phyloP scores from a whole-genome alignment of 495 filamentous ascomycete species.

The Margaritispora aquatica region DNA sequence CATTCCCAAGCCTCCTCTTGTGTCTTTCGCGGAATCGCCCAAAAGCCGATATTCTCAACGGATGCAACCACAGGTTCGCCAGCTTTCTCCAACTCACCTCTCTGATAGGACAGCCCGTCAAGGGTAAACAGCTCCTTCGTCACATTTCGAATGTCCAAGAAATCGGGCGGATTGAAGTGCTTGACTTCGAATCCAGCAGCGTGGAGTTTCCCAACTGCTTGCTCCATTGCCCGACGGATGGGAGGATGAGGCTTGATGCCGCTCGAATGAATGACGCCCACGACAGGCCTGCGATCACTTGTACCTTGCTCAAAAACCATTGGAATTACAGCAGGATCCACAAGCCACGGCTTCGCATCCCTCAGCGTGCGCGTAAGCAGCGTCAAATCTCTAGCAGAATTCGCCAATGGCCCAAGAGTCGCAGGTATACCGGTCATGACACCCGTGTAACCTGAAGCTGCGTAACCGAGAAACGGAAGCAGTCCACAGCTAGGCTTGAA shows the following conservation, averaged over 20 bases:
- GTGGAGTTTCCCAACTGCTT: conserved; percentile 20
- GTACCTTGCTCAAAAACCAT: conserved; percentile 11
- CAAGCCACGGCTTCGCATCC: conserved; percentile 23
- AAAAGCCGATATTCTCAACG: conserved; percentile 27
- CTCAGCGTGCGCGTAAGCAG: conserved; percentile 22
- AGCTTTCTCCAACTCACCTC: conserved; percentile 23
- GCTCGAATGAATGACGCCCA: conserved; percentile 36
- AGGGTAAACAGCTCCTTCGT: conserved; percentile 29
- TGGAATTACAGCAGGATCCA: conserved; percentile 26
- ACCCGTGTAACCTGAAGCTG: conserved; percentile 23
- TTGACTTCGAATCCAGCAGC: conserved; percentile 25
- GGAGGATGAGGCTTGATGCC: conserved; percentile 24
- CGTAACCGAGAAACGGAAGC: conserved; percentile 35
- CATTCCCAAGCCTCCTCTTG: conserved; percentile 28
- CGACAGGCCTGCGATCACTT: conserved; percentile 27
- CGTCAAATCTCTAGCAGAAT: conserved; percentile 24
- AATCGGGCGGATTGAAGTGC: conserved; percentile 16
- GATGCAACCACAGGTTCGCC: conserved; percentile 28
- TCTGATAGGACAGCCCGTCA: conserved; percentile 29
- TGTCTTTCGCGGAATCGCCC: conserved; percentile 25
- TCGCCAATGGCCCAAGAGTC: conserved; percentile 22
- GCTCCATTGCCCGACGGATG: conserved; percentile 12
- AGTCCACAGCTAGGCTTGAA: conserved; percentile 53
- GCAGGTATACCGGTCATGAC: conserved; percentile 27
- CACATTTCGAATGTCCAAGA: conserved; percentile 15